These are phyloP conservation scores for Camellia oleifera DNA, from an alignment of 179 eudicot genomes.

Conservation along the genomic window DNA sequence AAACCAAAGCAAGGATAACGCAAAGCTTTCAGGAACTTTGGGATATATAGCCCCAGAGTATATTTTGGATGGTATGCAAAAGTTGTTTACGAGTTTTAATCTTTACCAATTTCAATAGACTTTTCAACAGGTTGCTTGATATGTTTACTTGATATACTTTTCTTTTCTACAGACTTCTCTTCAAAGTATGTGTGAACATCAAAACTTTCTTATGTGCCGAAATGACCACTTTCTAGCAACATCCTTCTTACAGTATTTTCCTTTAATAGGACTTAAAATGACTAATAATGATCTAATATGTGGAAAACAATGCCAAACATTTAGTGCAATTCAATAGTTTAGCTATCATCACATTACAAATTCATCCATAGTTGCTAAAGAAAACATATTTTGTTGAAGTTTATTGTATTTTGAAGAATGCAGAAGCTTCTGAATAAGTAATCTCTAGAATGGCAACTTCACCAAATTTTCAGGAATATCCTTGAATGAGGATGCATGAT, in stretches of 20 bases:
- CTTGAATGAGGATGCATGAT: not conserved
- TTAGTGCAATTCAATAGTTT: not conserved
- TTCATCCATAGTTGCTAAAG: not conserved
- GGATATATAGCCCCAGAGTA: constrained; percentile 87
- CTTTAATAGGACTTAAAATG: not conserved
- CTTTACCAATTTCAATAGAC: not conserved
- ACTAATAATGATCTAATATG: not conserved
- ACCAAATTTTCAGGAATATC: too few relatives aligned
- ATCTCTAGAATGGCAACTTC: not conserved
- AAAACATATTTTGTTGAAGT: not conserved
- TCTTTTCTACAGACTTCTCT: not conserved
- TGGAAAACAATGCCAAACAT: not conserved
- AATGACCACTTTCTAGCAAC: not conserved
- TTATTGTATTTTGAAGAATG: not conserved
- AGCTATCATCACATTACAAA: not conserved
- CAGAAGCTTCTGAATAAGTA: not conserved
- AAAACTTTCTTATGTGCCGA: not conserved
- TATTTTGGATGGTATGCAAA: constrained; percentile 59
- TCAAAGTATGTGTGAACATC: not conserved
- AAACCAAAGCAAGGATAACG: constrained; percentile 41
- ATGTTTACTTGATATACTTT: not conserved
- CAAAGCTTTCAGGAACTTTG: constrained; percentile 53
- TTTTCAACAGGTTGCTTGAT: not conserved
- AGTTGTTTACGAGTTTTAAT: not conserved
- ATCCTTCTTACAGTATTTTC: not conserved